Evolutionary conservation across 208 protist genomes (phyloP).

Genomic region (Trypanosoma platydactyli): DNA sequence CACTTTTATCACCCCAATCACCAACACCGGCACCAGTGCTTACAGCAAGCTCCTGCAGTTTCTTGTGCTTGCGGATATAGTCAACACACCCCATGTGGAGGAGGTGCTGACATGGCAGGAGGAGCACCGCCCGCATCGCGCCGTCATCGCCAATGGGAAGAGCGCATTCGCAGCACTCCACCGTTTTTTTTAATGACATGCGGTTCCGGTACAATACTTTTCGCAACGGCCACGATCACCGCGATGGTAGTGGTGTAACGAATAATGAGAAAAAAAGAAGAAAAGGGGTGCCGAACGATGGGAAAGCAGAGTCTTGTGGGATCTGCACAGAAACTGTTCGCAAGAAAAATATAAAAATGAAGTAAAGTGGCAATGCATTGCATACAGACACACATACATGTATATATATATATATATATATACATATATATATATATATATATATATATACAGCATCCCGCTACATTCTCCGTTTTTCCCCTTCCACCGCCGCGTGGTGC

Average conservation of each 20-base stretch:
- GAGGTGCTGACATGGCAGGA: constrained; percentile 85
- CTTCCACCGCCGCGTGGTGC: neutral
- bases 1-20: no score
- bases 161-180: constrained; percentile 80
- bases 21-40: constrained; percentile 2
- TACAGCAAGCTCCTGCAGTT: constrained; percentile 27
- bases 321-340: neutral
- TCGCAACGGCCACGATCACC: neutral
- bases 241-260: constrained; percentile 7
- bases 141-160: constrained; percentile 63
- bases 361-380: neutral
- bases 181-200: constrained; percentile 6
- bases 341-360: neutral
- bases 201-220: neutral
- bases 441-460: no score
- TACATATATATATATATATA: neutral
- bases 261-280: constrained; percentile 22
- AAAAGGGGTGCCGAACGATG: neutral
- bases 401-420: neutral
- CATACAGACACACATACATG: neutral
- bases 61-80: constrained; percentile 46
- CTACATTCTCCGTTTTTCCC: neutral
- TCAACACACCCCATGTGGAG: constrained; percentile 79
- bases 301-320: neutral
- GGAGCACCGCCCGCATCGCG: constrained; percentile 52